Conservation (phyloP, 2,329 filamentous ascomycete species). For the Exophiala oligosperma region DNA sequence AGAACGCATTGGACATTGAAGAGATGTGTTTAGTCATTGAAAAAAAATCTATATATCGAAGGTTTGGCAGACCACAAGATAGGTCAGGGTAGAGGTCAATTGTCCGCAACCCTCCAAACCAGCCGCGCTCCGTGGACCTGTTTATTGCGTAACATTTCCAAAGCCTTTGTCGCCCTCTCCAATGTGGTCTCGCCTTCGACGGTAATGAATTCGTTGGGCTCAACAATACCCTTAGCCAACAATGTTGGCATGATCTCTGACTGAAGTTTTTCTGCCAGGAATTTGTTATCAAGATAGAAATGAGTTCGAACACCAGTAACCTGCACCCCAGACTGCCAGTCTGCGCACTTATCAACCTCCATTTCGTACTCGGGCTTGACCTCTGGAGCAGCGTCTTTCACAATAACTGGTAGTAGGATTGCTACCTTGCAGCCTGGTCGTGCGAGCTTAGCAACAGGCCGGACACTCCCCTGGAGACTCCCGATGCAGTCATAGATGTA, state of each 20-base stretch:
- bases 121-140: slow-evolving; percentile 42
- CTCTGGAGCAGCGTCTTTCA: slow-evolving; percentile 51
- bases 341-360: slow-evolving; percentile 47
- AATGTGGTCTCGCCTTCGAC: slow-evolving; percentile 45
- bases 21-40: too few relatives aligned
- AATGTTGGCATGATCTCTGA: slow-evolving; percentile 56
- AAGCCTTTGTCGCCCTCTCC: slow-evolving; percentile 43
- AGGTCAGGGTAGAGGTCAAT: neutral
- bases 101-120: slow-evolving; percentile 25
- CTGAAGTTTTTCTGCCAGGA: slow-evolving; percentile 57
- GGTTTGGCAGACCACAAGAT: too few relatives aligned
- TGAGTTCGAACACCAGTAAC: slow-evolving; percentile 57
- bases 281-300: slow-evolving; percentile 55
- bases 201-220: slow-evolving; percentile 43
- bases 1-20: too few relatives aligned
- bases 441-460: slow-evolving; percentile 53
- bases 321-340: slow-evolving; percentile 56
- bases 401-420: slow-evolving; percentile 60
- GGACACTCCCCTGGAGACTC: slow-evolving; percentile 48
- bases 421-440: slow-evolving; percentile 53
- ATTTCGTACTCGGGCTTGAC: slow-evolving; percentile 55
- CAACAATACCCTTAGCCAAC: slow-evolving; percentile 40
- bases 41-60: too few relatives aligned
- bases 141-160: slow-evolving; percentile 45
- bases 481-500: slow-evolving; percentile 60